Evolutionary conservation across 768 basidiomycete genomes (phyloP).

Genomic region (Pulveroboletus sp.): DNA sequence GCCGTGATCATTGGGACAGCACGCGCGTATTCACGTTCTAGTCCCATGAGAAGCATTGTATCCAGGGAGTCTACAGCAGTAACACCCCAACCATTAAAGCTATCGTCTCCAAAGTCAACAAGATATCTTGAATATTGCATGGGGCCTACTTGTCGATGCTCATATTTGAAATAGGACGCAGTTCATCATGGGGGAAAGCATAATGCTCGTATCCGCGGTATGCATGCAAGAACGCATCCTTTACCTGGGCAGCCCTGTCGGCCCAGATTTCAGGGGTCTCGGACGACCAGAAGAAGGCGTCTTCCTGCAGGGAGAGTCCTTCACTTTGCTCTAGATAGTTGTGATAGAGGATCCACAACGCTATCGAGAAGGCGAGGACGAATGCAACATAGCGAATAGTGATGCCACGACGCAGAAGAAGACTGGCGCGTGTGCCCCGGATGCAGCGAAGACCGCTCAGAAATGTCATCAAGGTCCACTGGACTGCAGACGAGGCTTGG

Average conservation of each 20-base stretch:
- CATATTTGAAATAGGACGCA: constrained; percentile 47
- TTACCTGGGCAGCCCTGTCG: constrained; percentile 51
- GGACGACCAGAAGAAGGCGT: constrained; percentile 15
- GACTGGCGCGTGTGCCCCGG: neutral
- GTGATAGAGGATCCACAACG: constrained; percentile 20
- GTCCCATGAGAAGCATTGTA: constrained; percentile 78
- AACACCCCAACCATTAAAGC: constrained; percentile 79
- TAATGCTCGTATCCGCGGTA: constrained; percentile 60
- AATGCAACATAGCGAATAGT: constrained; percentile 23
- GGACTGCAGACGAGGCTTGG: neutral
- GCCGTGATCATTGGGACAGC: constrained; percentile 52
- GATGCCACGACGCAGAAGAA: constrained; percentile 13
- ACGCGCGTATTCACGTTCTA: constrained; percentile 63
- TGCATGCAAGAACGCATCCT: constrained; percentile 59
- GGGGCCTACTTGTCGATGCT: constrained; percentile 47
- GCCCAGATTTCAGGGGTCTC: constrained; percentile 43
- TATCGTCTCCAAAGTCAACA: constrained; percentile 23
- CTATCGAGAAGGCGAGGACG: constrained; percentile 9
- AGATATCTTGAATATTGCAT: neutral
- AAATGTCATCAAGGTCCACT: constrained; percentile 4
- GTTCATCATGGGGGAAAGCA: constrained; percentile 61
- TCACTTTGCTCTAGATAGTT: neutral
- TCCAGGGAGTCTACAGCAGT: constrained; percentile 80
- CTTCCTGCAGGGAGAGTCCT: constrained; percentile 8
- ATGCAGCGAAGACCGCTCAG: neutral